Evolutionary conservation across 1,139 yeast genomes (phyloP).

Genomic region (Yamadazyma trypodendri): DNA sequence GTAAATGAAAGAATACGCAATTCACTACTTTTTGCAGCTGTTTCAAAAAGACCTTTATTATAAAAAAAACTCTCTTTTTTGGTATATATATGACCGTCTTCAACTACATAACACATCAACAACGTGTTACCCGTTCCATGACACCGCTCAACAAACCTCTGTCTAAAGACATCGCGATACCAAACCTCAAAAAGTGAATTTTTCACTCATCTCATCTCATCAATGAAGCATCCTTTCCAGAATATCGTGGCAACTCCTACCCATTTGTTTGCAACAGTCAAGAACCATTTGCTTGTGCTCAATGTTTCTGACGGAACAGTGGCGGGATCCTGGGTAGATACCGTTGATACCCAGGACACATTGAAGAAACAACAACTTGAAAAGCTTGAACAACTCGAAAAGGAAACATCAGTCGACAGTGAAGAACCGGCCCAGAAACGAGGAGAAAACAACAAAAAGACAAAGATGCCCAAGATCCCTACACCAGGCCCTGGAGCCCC

Average conservation of each 20-base stretch:
- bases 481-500: conserved; percentile 71
- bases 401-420: conserved; percentile 16
- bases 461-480: conserved; percentile 54
- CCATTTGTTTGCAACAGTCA: conserved; percentile 53
- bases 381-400: conserved; percentile 26
- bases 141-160: too few relatives aligned
- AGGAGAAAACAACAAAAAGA: conserved; percentile 24
- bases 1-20: too few relatives aligned
- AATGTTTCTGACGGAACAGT: conserved; percentile 28
- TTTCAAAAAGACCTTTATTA: too few relatives aligned
- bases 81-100: too few relatives aligned
- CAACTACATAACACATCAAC: not conserved
- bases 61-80: too few relatives aligned
- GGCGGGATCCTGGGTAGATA: conserved; percentile 60
- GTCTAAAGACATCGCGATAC: not conserved
- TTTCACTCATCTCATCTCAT: conserved; percentile 12
- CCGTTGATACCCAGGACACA: conserved; percentile 39
- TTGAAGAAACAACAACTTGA: conserved; percentile 47
- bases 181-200: too few relatives aligned
- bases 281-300: conserved; percentile 56
- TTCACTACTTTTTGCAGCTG: too few relatives aligned
- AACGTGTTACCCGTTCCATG: not conserved
- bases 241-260: conserved; percentile 45
- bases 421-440: conserved; percentile 26
- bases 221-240: conserved; percentile 74